phyloP scores from a whole-genome alignment of 306 rosid genomes.

The Castanea sativa region DNA sequence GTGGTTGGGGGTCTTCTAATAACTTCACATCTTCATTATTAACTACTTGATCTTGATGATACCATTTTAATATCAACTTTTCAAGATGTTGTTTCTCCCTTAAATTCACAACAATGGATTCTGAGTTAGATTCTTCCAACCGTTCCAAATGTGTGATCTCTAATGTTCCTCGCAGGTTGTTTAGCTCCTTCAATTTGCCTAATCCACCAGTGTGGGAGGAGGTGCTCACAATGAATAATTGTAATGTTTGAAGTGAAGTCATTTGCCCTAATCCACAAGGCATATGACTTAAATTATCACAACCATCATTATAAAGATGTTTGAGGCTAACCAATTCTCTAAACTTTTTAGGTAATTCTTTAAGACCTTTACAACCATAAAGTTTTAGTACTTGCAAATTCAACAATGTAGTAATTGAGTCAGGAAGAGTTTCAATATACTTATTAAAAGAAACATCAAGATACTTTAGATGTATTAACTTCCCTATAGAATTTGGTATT shows the following conservation, averaged over 20 bases:
- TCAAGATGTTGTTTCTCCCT: neutral
- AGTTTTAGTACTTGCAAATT: conserved; percentile 17
- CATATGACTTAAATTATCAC: neutral
- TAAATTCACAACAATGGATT: neutral
- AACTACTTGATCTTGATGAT: fast-evolving
- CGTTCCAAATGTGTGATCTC: neutral
- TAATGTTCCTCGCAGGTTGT: neutral
- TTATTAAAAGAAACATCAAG: neutral
- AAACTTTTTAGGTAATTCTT: neutral
- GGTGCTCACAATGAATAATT: neutral
- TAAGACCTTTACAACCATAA: fast-evolving
- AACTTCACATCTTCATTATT: neutral
- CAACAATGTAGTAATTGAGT: neutral
- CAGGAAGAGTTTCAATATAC: neutral
- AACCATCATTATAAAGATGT: neutral
- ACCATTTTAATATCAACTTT: neutral
- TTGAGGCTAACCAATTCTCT: neutral
- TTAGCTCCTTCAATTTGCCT: neutral
- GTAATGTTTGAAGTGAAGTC: conserved; percentile 1
- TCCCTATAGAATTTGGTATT: neutral
- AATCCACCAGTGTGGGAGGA: neutral
- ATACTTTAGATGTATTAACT: conserved; percentile 1
- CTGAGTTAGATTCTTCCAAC: neutral
- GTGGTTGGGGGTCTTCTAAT: neutral
- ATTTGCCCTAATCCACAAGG: too few species aligned